Evolutionary conservation across 768 basidiomycete species (phyloP).

Genomic region (Lenzites betulinus): DNA sequence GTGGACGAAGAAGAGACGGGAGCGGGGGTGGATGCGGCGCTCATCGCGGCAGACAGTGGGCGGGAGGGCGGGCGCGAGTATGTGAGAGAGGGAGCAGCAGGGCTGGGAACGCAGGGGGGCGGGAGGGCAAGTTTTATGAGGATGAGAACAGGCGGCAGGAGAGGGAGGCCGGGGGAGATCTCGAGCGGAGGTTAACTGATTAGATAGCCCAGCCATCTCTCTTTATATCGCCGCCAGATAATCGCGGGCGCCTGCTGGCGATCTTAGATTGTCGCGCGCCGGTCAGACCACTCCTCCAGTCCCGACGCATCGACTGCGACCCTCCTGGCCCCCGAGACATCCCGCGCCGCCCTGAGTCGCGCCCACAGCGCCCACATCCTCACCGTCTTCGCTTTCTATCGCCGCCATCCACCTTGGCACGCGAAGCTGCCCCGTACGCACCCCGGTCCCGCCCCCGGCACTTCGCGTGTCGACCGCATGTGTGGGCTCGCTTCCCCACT

Average conservation of each 20-base stretch:
- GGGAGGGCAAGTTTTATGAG: slow-evolving; percentile 26
- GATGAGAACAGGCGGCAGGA: slow-evolving; percentile 21
- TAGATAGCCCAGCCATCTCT: slow-evolving; percentile 43
- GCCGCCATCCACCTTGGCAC: too few relatives aligned
- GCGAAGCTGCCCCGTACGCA: background rate
- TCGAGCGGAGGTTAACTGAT: slow-evolving; percentile 46
- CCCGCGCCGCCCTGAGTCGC: too few relatives aligned
- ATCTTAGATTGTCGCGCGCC: slow-evolving; percentile 7
- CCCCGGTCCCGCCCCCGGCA: background rate
- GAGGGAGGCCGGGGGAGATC: slow-evolving; percentile 16
- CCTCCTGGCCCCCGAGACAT: background rate
- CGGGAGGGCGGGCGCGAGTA: slow-evolving; percentile 1
- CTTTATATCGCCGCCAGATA: slow-evolving; percentile 22
- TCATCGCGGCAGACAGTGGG: slow-evolving; percentile 22
- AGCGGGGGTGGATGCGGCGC: slow-evolving; percentile 34
- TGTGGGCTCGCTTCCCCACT: background rate
- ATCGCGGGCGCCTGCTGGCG: slow-evolving; percentile 3
- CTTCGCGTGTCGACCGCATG: background rate
- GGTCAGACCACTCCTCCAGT: slow-evolving; percentile 2
- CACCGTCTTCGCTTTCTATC: background rate
- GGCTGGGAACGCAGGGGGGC: slow-evolving; percentile 30
- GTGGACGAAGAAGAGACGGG: slow-evolving; percentile 52
- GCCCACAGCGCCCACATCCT: slow-evolving; percentile 1
- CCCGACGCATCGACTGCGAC: background rate
- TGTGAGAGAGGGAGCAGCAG: slow-evolving; percentile 19